Percentiles rank a stretch among this genome's conserved stretches.
Evolutionary conservation across 208 protist genomes (phyloP).

Genomic region (Acanthamoeba royreba): DNA sequence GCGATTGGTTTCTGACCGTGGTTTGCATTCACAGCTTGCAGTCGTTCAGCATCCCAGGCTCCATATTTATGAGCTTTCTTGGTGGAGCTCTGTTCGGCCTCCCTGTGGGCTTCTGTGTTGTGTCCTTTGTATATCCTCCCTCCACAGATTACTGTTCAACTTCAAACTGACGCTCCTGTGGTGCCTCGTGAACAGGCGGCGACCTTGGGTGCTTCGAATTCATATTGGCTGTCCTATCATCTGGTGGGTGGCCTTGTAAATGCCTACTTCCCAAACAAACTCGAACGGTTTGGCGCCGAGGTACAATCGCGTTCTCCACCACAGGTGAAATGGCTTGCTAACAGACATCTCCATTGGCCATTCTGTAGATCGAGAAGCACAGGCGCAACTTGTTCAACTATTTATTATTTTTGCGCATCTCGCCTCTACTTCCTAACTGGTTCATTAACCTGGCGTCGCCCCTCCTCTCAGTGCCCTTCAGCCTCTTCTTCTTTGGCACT

Average conservation of each 20-base stretch:
- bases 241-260: slow-evolving; percentile 68
- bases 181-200: slow-evolving; percentile 60
- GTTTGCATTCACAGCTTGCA: slow-evolving; percentile 68
- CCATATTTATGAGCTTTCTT: slow-evolving; percentile 84
- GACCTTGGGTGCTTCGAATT: slow-evolving; percentile 72
- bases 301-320: slow-evolving; percentile 51
- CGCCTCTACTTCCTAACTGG: slow-evolving; percentile 91
- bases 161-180: background rate
- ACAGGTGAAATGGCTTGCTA: slow-evolving; percentile 52
- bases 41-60: slow-evolving; percentile 88
- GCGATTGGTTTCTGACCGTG: background rate
- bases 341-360: background rate
- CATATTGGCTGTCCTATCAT: slow-evolving; percentile 69
- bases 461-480: slow-evolving; percentile 79
- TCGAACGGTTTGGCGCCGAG: slow-evolving; percentile 54
- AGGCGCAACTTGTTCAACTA: slow-evolving; percentile 84
- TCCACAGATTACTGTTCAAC: too few relatives aligned
- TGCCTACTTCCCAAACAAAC: background rate
- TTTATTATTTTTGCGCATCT: slow-evolving; percentile 88
- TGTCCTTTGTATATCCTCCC: slow-evolving; percentile 24
- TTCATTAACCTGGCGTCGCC: slow-evolving; percentile 90
- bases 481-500: slow-evolving; percentile 82
- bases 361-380: slow-evolving; percentile 74
- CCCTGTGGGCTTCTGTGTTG: slow-evolving; percentile 78
- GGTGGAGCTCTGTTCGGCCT: slow-evolving; percentile 83